A percentile compares a stretch with the other conserved stretches of the same genome.
Evolutionary conservation across 768 basidiomycete genomes (phyloP).

Genomic region (Suillus placidus): DNA sequence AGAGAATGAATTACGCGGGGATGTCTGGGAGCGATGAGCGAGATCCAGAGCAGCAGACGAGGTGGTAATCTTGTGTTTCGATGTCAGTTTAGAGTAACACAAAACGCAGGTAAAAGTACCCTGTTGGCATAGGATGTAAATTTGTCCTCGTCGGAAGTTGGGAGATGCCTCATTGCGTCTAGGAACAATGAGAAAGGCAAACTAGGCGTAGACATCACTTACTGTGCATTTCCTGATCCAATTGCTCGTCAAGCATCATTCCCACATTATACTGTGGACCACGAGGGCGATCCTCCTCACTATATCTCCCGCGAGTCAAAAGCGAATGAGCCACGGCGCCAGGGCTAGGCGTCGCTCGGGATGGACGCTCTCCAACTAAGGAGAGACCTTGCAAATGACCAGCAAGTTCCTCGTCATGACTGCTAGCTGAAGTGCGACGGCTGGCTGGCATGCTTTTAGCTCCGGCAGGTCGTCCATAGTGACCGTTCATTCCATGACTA

Average conservation of each 20-base stretch:
- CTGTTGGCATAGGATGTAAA: conserved; percentile 66
- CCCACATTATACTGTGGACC: conserved; percentile 76
- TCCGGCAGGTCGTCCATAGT: conserved; percentile 68
- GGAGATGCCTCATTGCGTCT: conserved; percentile 89
- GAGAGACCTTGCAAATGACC: conserved; percentile 74
- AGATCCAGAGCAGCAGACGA: conserved; percentile 93
- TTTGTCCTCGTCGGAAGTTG: conserved; percentile 90
- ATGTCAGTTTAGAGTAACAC: conserved; percentile 9
- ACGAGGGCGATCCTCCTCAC: conserved; percentile 58
- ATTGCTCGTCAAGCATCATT: conserved; percentile 90
- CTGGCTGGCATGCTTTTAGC: conserved; percentile 95
- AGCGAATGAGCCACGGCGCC: conserved; percentile 55
- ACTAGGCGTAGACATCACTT: conserved; percentile 33
- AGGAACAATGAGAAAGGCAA: conserved; percentile 21
- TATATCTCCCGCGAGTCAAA: conserved; percentile 55
- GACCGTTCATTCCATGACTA: conserved; percentile 47
- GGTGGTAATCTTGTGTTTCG: conserved; percentile 61
- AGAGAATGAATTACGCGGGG: conserved; percentile 62
- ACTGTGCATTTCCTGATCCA: conserved; percentile 96
- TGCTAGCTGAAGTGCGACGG: conserved; percentile 85
- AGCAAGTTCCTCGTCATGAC: conserved; percentile 81
- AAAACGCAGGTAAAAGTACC: conserved; percentile 41
- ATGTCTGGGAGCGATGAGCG: conserved; percentile 84
- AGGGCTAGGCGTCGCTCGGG: conserved; percentile 57
- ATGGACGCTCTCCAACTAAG: conserved; percentile 64